Evolutionary conservation across 768 basidiomycete genomes (phyloP).

Genomic region (Trametes villosa): DNA sequence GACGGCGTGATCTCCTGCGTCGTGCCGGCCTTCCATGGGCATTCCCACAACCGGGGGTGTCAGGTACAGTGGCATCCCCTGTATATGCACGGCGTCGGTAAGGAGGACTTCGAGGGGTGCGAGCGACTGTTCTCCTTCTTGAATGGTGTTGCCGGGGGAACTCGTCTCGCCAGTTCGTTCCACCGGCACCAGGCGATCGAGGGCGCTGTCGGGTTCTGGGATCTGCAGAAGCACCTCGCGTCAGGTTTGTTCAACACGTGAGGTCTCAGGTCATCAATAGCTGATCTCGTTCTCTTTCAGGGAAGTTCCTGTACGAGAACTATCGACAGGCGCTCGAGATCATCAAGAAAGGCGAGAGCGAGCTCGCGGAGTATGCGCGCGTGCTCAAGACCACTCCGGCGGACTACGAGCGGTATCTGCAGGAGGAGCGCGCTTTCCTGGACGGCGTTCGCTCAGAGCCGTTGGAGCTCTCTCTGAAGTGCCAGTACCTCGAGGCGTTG

Average conservation of each 20-base stretch:
- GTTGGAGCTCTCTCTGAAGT: neutral
- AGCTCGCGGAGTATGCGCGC: neutral
- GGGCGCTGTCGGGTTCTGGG: constrained; percentile 27
- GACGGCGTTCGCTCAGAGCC: constrained; percentile 17
- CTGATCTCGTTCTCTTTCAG: constrained; percentile 2
- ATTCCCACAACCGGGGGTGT: constrained; percentile 35
- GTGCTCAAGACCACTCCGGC: neutral
- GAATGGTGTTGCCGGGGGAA: constrained; percentile 30
- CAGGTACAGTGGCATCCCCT: constrained; percentile 35
- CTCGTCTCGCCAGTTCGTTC: constrained; percentile 28
- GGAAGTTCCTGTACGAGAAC: constrained; percentile 18
- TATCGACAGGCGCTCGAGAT: constrained; percentile 13
- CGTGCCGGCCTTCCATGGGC: constrained; percentile 36
- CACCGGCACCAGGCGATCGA: constrained; percentile 35
- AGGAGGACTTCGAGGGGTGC: constrained; percentile 35
- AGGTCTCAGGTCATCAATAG: neutral
- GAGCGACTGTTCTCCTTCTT: constrained; percentile 34
- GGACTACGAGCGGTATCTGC: constrained; percentile 16
- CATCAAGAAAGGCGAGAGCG: constrained; percentile 3
- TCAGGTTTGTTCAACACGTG: constrained; percentile 20
- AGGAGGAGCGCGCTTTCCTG: constrained; percentile 21
- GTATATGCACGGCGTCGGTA: constrained; percentile 30
- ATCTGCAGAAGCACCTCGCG: constrained; percentile 26
- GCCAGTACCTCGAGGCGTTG: constrained; percentile 23
- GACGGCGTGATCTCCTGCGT: neutral